Conservation (phyloP, 345 rosid genomes). For the Hevea brasiliensis region DNA sequence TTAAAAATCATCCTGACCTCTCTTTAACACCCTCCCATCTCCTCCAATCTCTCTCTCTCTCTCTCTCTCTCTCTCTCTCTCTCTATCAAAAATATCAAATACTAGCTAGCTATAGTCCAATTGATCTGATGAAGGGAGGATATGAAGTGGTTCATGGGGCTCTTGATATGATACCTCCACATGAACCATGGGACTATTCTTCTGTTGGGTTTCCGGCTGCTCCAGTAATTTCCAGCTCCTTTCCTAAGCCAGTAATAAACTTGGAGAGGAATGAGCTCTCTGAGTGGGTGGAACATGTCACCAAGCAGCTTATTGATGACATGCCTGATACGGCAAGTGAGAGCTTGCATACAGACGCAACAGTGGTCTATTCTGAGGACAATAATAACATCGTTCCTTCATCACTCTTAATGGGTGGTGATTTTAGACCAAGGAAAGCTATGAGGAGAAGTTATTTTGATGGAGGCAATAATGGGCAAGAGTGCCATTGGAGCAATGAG, state of each 20-base stretch:
- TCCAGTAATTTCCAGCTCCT: neutral
- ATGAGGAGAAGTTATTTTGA: conserved; percentile 20
- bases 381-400: conserved; percentile 1
- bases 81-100: neutral
- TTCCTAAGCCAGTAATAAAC: conserved; percentile 26
- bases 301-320: conserved; percentile 60
- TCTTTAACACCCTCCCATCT: conserved; percentile 32
- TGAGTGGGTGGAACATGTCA: conserved; percentile 66
- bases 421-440: conserved; percentile 32
- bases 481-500: conserved; percentile 26
- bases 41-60: conserved; percentile 6
- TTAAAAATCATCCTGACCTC: conserved; percentile 28
- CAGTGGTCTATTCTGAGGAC: conserved; percentile 20
- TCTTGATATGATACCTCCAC: conserved; percentile 44
- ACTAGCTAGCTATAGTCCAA: too few relatives aligned
- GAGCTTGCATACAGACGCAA: conserved; percentile 26
- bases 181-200: conserved; percentile 34
- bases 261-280: conserved; percentile 54
- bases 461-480: neutral
- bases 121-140: conserved; percentile 41
- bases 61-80: neutral
- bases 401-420: conserved; percentile 15
- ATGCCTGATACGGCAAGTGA: conserved; percentile 31
- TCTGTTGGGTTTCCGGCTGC: conserved; percentile 12
- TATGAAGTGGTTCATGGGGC: conserved; percentile 44